Evolutionary conservation across 345 rosid species (phyloP), one percentile per base, ranked within the genome.

Genomic region (Laguncularia racemosa): DNA sequence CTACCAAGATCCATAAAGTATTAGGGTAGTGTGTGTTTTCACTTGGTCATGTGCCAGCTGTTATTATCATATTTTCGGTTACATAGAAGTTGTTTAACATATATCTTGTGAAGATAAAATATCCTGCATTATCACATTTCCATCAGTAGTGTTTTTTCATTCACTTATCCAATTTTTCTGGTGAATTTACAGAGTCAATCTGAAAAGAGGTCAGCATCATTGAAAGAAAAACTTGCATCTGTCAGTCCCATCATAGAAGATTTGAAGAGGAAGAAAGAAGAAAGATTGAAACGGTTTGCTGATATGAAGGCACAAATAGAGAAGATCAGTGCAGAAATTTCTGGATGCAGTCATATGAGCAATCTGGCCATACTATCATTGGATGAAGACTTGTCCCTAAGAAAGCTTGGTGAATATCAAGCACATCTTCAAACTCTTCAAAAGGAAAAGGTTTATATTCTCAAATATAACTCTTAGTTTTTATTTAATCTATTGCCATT

Each of bases 361-460:
- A 78, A 65, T 61, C 15, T 69, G 20, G 45, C 75, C 62, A 63
- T 61, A 49, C 66, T 81, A 55, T 61, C 80, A 53, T 67, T 85
- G n/a, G 80, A 81, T 59, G 97, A 91, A 61, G 99, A 89, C 76
- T 79, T 93, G 74, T 81, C 99, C 0, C 20, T 82, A 13, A 79
- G 99, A 60, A 89, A 72, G 82, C 96, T 93, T 60, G 74, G 74
- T 44, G 99, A 93, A 63, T 83, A 78, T 77, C 90, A 87, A 70
- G 71, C 84, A 19, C 85, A 78, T 79, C 90, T 93, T 43, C 85
- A 74, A 21, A 63, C 81, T 26, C 96, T 93, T 70, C 96, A 89
- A 58, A 85, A 78, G 68, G 92, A 93, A 65, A 93, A 93, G 97
- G 97, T 85, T 63, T 54, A 65, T n/a, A 20, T 55, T 48, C 61